Base-by-base conservation (phyloP, 257 asterid genomes). In the Solanum sejunctum region DNA sequence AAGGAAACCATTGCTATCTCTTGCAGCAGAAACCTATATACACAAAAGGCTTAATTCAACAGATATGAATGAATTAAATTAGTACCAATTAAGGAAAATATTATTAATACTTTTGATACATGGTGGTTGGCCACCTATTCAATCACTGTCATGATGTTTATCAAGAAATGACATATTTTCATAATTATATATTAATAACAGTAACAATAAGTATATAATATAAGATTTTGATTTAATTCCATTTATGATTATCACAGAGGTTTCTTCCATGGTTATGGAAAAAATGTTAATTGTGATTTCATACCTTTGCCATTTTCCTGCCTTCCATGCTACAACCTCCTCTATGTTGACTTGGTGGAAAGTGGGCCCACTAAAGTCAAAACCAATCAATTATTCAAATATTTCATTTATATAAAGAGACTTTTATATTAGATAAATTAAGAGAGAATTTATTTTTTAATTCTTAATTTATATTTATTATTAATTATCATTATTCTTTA, bases 281-380 rank as follows among this genome's bases (percentile, higher is more conserved):
- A 47, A 47, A 73, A n/a, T 0, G 3, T 47, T 21, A 47, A 7
- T 47, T 72, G 28, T 12, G 21, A 49, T 4, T 75, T 75, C 18
- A 49, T 83, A 82, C 54, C 80, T 36, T 60, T 54, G 47, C 80
- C 86, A 87, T 82, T 71, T 86, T 84, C 87, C 57, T 85, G 85
- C 84, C 86, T 56, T 87, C 90, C 63, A 83, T 89, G 60, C 82
- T 82, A 64, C 26, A 47, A 86, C 89, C 86, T 86, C 85, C 89
- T 86, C 85, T 91, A 69, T 85, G 71, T 52, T 85, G 88, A 73
- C 88, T 63, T 81, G 88, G 91, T 61, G 98, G 97, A 84, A 86
- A 88, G 78, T 90, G 92, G 16, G 98, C 96, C 98, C 98, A 94
- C 98, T 94, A 66, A 20, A 86, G 47, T 58, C 11, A 72, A 49